Conservation (phyloP, 2,329 filamentous ascomycete genomes). For the Epichloe sp. region DNA sequence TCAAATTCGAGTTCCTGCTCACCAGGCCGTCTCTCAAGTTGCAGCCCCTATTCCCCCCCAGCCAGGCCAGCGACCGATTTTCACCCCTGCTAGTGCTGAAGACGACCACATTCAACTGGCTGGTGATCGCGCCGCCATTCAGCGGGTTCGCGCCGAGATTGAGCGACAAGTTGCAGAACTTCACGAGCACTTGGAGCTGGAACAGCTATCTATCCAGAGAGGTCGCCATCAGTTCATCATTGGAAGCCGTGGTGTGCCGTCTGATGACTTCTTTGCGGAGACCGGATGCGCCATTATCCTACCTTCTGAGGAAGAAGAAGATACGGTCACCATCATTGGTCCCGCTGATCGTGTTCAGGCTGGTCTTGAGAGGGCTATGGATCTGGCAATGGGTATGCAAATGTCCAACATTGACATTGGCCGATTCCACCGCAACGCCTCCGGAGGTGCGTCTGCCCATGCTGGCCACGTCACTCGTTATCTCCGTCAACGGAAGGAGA, state of each 20-base stretch:
- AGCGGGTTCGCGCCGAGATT: conserved; percentile 66
- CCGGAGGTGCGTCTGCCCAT: conserved; percentile 60
- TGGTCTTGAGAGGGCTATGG: conserved; percentile 74
- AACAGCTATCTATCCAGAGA: conserved; percentile 70
- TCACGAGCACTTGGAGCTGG: conserved; percentile 58
- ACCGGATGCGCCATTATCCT: conserved; percentile 85
- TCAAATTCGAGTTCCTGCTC: conserved; percentile 69
- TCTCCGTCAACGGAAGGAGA: conserved; percentile 65
- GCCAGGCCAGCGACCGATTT: conserved; percentile 53
- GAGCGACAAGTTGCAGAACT: conserved; percentile 68
- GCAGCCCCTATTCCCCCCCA: conserved; percentile 53
- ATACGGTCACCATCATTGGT: conserved; percentile 75
- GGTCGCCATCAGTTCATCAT: conserved; percentile 92
- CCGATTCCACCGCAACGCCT: conserved; percentile 62
- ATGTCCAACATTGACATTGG: conserved; percentile 73
- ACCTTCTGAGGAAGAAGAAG: conserved; percentile 64
- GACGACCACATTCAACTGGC: conserved; percentile 73
- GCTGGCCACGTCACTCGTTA: conserved; percentile 82
- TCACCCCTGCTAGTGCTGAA: conserved; percentile 50
- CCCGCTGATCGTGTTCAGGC: conserved; percentile 58
- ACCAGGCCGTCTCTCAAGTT: conserved; percentile 61
- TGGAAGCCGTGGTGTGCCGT: conserved; percentile 64
- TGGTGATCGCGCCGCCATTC: conserved; percentile 73
- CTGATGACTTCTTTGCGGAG: conserved; percentile 77
- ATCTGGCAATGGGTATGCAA: conserved; percentile 77